phyloP scores from a whole-genome alignment of 2,329 filamentous ascomycete genomes.

The Xenoacremonium recifei region DNA sequence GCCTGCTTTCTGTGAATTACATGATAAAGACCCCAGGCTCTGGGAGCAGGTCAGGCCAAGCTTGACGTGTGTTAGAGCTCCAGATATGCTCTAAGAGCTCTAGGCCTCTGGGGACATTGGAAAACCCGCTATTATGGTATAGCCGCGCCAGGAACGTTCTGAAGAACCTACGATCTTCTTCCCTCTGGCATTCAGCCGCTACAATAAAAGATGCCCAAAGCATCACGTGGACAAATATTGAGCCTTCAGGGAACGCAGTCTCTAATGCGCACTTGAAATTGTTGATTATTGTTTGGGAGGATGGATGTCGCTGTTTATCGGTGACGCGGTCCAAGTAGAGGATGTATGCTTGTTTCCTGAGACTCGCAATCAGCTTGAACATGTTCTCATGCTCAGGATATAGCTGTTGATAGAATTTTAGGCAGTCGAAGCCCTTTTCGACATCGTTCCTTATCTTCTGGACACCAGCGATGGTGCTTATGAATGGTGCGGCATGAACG shows the following conservation, averaged over 20 bases:
- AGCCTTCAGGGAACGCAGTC: no score
- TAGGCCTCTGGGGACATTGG: conserved; percentile 18
- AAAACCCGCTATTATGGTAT: conserved; percentile 17
- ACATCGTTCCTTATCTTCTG: conserved; percentile 13
- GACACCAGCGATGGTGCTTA: conserved; percentile 18
- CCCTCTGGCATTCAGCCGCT: no score
- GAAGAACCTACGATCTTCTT: no score
- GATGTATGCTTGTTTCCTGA: conserved; percentile 11
- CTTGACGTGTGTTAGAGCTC: conserved; percentile 7
- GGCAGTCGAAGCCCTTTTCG: conserved; percentile 31
- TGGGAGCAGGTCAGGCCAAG: conserved; percentile 20
- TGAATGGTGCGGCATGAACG: conserved; percentile 19
- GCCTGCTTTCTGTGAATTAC: no score
- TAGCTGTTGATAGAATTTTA: conserved; percentile 50
- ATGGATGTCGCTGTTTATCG: no score
- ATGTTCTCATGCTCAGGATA: conserved; percentile 11
- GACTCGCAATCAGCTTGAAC: conserved; percentile 3
- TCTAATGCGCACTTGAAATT: no score
- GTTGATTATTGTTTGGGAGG: no score
- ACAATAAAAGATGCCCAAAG: no score
- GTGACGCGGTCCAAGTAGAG: background rate
- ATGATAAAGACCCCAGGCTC: conserved; percentile 20
- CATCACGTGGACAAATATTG: no score
- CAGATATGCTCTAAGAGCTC: conserved; percentile 20
- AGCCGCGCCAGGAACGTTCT: conserved; percentile 17